Evolutionary conservation across 1,139 yeast species (phyloP), one percentile per base, ranked within the genome.

Genomic region (Kurtzmaniella quercitrusa): DNA sequence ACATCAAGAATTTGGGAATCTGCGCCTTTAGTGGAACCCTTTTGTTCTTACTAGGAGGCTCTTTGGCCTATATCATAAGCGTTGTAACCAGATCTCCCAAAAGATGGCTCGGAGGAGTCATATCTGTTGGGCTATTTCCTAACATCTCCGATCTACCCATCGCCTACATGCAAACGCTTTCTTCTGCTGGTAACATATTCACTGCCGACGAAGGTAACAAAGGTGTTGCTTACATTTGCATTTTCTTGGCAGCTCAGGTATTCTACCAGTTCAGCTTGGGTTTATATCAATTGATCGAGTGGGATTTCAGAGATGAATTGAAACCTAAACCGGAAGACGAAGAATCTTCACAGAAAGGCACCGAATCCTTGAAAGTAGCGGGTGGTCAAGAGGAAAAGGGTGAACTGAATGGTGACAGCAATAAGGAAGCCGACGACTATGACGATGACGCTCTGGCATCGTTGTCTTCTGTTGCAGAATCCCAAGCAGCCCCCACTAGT

Each of bases 151-250:
- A 90, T 64, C 70, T 90, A 48, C 96, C 96, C 1, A 86, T 90
- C 54, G 96, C 96, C 0, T 89, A 89, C 54, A 72, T 90, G 37
- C 95, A 88, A 55, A 85, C 95, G 1, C 67, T 90, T 59, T 82
- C 86, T 31, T 70, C 77, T n/a, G 82, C 90, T 0, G 70, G 79
- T 0, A 70, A 78, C 1, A 60, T 73, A 5, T 84, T 91, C 53
- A 63, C 79, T 0, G 48, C 66, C 1, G 75, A 60, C 2, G 80
- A 87, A 50, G 88, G 89, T 27, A 77, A 79, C 46, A 77, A 78
- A 53, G 98, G 98, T 12, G 87, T 86, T 27, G 95, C 97, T 0
- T 89, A 86, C 60, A 84, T 88, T 17, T 84, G 91, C 59, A 83
- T 91, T 39, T 88, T 83, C 55, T 68, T 86, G 45, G 85, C 90